A percentile compares a stretch with the other conserved stretches of the same genome.
phyloP scores from a whole-genome alignment of 192 early-diverging fungal species.

The Mortierella alpina region DNA sequence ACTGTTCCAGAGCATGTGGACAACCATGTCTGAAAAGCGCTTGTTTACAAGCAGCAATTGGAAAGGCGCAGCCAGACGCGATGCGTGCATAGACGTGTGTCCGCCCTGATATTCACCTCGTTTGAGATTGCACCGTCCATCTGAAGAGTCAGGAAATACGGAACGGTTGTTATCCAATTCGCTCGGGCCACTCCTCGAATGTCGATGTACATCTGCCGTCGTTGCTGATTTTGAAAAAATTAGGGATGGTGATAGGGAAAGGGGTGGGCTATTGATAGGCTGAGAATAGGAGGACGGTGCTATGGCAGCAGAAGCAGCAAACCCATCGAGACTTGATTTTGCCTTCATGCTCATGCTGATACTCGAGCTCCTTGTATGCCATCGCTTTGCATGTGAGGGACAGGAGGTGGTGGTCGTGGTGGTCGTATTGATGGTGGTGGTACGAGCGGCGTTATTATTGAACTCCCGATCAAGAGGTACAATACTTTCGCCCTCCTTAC shows the following conservation, averaged over 20 bases:
- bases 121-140: neutral
- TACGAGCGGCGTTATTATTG: neutral
- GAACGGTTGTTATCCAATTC: no score
- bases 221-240: neutral
- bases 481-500: no score
- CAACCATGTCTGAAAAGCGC: conserved; percentile 16
- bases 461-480: no score
- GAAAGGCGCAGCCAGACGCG: conserved; percentile 12
- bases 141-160: neutral
- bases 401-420: no score
- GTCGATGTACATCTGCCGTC: neutral
- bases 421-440: no score
- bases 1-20: conserved; percentile 25
- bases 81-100: no score
- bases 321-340: no score
- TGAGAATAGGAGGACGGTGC: conserved; percentile 6
- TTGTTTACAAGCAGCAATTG: conserved; percentile 40
- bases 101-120: no score
- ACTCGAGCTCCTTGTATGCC: conserved; percentile 10
- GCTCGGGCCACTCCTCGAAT: no score
- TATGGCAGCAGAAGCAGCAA: neutral
- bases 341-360: neutral
- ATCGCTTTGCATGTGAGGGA: neutral
- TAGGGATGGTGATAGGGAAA: neutral
- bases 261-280: neutral